phyloP scores from a whole-genome alignment of 441 rosid species.

The Manihot esculenta region DNA sequence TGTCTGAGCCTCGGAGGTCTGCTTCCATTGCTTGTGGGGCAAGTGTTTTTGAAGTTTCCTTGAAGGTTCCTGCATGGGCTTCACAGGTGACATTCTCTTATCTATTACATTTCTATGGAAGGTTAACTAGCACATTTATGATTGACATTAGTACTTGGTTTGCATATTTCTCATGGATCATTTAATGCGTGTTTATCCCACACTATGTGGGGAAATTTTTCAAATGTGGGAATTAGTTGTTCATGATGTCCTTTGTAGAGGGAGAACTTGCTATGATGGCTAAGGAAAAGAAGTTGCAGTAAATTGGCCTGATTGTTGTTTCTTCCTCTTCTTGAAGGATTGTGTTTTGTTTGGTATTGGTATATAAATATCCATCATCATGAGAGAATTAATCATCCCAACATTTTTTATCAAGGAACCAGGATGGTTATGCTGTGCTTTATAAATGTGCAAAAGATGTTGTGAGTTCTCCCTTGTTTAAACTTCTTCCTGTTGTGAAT shows the following conservation, averaged over 20 bases:
- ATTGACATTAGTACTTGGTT: background rate
- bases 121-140: background rate
- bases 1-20: conserved; percentile 83
- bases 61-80: conserved; percentile 98
- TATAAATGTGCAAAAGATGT: background rate
- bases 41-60: conserved; percentile 85
- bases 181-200: background rate
- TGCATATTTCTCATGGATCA: background rate
- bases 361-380: background rate
- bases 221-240: background rate
- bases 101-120: background rate
- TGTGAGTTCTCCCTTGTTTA: background rate
- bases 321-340: background rate
- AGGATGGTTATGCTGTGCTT: background rate
- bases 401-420: background rate
- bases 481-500: conserved; percentile 4
- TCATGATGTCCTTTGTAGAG: background rate
- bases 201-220: background rate
- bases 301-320: background rate
- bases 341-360: background rate
- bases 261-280: background rate
- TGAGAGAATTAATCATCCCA: background rate
- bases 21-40: conserved; percentile 94
- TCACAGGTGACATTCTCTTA: conserved; percentile 63
- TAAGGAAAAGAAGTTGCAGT: background rate